Evolutionary conservation across 139 green algal species (phyloP), one percentile per base, ranked within the genome.

Genomic region (Trebouxia sp.): DNA sequence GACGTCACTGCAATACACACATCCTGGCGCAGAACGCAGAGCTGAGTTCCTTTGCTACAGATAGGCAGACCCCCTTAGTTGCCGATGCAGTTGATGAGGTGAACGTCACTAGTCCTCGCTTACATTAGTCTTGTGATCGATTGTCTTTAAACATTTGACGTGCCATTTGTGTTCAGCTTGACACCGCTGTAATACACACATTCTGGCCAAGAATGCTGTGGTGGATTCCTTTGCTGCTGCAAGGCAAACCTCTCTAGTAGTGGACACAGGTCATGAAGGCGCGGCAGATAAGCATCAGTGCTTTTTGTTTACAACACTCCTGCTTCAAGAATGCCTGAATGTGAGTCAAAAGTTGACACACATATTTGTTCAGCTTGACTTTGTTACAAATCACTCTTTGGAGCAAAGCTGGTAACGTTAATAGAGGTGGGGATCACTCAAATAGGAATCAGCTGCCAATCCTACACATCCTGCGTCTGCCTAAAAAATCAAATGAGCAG

Each of bases 121-220:
- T n/a, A n/a, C n/a, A n/a, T n/a, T n/a, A n/a, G n/a, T n/a, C n/a
- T n/a, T n/a, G n/a, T n/a, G n/a, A n/a, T n/a, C n/a, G n/a, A n/a
- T n/a, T n/a, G n/a, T n/a, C n/a, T n/a, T n/a, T n/a, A n/a, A n/a
- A n/a, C n/a, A n/a, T n/a, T n/a, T n/a, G n/a, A n/a, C n/a, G n/a
- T n/a, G n/a, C n/a, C n/a, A n/a, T n/a, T n/a, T n/a, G n/a, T n/a
- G n/a, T n/a, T n/a, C n/a, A n/a, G n/a, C n/a, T n/a, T n/a, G n/a
- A n/a, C n/a, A n/a, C n/a, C n/a, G n/a, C n/a, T n/a, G n/a, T n/a
- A n/a, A n/a, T n/a, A n/a, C n/a, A n/a, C n/a, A n/a, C n/a, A n/a
- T 98, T 87, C 83, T 98, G 66, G 91, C 93, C 1, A 95, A 95
- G 80, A 94, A 94, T 55, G 92, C 96, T 7, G 92, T 97, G 80